Base-by-base conservation (phyloP, 2,329 filamentous ascomycete species). In the Fusarium liriodendri region DNA sequence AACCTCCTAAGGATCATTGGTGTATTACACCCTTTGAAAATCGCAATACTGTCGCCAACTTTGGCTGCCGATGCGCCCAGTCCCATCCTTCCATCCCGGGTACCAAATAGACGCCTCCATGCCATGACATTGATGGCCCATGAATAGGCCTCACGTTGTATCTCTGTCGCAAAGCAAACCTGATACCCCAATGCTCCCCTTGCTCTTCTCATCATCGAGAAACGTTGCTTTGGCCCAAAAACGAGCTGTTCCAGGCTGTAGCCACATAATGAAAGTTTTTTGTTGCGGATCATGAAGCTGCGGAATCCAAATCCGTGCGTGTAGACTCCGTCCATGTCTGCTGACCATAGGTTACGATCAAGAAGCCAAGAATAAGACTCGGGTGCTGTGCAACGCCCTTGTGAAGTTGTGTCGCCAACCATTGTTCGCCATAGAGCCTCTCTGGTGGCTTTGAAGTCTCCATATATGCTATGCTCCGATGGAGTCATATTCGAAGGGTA, bases 101-200 rank as follows among this genome's bases (percentile, higher is more conserved):
- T 71, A 0, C 58, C 68, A 4, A 64, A 64, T 0, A 71, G 1
- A 0, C 69, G 4, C 0, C 69, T 37, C 69, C 69, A 71, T 0
- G 68, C 69, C 69, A 71, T 59, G 0, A 62, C 29, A 14, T 71
- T 71, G 0, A 71, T 29, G 1, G 67, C 69, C 57, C 62, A 71
- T 0, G 67, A 71, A 0, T 62, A n/a, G 2, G 40, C 0, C 0
- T 71, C 50, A 0, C 42, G 29, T n/a, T 71, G 69, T 1, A 0
- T 2, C 3, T 70, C 55, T 0, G 33, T 66, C 0, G 58, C 20
- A 27, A 47, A 47, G 11, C 7, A 25, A 47, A 47, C 42, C 25
- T 14, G 20, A 16, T 25, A 22, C 22, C 42, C 20, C 4, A 47
- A n/a, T 25, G 13, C 14, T 22, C 42, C 42, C 20, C 13, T 27